Base-by-base conservation (phyloP, 2,329 filamentous ascomycete genomes). In the Cladosporium sphaerospermum region DNA sequence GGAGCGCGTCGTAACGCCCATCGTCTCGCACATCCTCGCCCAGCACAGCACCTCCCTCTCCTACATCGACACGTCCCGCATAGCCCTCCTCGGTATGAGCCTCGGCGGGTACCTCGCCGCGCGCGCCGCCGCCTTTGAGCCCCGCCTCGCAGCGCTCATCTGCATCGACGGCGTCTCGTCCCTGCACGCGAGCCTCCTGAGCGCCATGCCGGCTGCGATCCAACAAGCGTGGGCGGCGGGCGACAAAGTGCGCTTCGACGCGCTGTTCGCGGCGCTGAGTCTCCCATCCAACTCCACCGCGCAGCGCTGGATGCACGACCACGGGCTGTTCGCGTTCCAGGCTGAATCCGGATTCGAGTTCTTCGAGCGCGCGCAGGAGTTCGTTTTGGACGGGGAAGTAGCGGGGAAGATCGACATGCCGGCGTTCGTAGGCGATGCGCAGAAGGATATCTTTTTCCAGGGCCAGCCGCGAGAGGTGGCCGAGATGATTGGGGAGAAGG, bases 71-170 rank as follows among this genome's bases (percentile, higher is more conserved):
- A 49, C 56, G 9, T 53, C 61, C 36, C 54, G 56, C 8, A 54
- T 69, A 9, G 65, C 53, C 0, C 46, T 68, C 18, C 54, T 65
- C 14, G 67, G 67, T 1, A 59, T 59, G 53, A 63, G 59, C 10
- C 59, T 68, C 48, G 67, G 66, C 14, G 66, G 67, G 23, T 67
- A 62, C 39, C 57, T 69, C n/a, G 65, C 63, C 33, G 61, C 64
- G 2, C 55, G 64, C 39, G 67, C 57, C 9, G 64, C 65, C 2
- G 62, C 64, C 52, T 63, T 54, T 43, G 67, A 69, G 48, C 64
- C 62, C 32, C 60, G 67, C 2, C 54, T 64, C 3, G 56, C 57
- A 1, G 67, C 67, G 9, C 55, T 66, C 10, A 32, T 64, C 37
- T 52, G 55, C 13, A 46, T 55, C 19, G 59, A 56, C 14, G 62